Conservation (phyloP, 306 rosid species). For the Phaseolus lunatus region DNA sequence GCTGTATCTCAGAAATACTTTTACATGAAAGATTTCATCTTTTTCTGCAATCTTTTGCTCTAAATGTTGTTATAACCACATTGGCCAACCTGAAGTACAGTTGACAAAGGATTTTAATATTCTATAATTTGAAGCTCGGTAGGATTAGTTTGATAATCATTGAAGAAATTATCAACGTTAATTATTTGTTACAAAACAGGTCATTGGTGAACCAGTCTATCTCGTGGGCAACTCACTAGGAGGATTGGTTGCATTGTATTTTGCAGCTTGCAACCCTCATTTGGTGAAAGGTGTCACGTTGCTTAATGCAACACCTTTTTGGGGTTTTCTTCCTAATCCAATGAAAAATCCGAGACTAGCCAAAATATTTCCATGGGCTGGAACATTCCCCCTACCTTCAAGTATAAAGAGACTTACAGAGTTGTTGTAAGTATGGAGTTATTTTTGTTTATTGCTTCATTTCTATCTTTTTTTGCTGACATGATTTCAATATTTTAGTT, state of each 20-base stretch:
- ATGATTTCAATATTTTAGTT: constrained; percentile 10
- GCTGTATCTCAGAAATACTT: not conserved
- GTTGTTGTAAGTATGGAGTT: constrained; percentile 65
- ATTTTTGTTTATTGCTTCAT: constrained; percentile 13
- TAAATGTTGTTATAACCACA: not conserved
- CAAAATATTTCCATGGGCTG: constrained; percentile 81
- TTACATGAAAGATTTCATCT: not conserved
- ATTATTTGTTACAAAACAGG: constrained; percentile 59
- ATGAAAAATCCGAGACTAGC: constrained; percentile 72
- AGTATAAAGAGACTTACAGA: constrained; percentile 74
- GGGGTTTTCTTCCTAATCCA: constrained; percentile 93
- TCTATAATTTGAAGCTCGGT: not conserved
- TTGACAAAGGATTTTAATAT: not conserved
- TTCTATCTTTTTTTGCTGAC: not conserved
- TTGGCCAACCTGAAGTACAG: not conserved
- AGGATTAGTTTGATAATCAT: not conserved
- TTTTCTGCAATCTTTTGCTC: constrained; percentile 15
- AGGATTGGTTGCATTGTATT: constrained; percentile 90
- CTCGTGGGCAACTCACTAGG: constrained; percentile 91
- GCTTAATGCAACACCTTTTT: constrained; percentile 96
- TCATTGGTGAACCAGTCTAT: constrained; percentile 91
- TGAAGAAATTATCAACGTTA: constrained; percentile 25
- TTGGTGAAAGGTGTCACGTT: constrained; percentile 92
- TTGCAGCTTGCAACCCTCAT: constrained; percentile 86
- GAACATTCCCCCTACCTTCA: constrained; percentile 85